Base-by-base conservation (phyloP, 441 rosid genomes). In the Syzygium syzygioides region DNA sequence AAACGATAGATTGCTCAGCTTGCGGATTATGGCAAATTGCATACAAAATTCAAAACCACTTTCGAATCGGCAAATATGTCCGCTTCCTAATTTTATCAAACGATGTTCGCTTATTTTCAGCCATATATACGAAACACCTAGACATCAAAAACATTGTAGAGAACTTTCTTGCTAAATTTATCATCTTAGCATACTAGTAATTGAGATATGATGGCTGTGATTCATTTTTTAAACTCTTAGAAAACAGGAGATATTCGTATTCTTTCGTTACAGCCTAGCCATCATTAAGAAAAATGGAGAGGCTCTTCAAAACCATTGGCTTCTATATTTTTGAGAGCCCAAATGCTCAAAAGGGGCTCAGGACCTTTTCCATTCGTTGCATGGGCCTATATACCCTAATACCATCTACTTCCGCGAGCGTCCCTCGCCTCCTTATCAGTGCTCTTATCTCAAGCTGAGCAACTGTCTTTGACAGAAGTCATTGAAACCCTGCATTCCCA, bases 31-130 rank as follows among this genome's bases (percentile, higher is more conserved):
- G 13, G 48, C 0, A 68, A 8, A 68, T 68, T 34, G 3, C 6
- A 34, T 19, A 34, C 50, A 5, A 34, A 68, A 34, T 68, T 10
- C 20, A 14, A 0, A 68, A 68, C 23, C 19, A 68, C 28, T 34
- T 68, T 6, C 1, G 2, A 19, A 68, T 5, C 0, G 7, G 4
- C 37, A 19, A 9, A 68, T 19, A 2, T 5, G 2, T 10, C 0
- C 2, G 0, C 7, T 34, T 5, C 11, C 19, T 68, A 18, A 32
- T 34, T 12, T 9, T 32, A 68, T 34, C 48, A 34, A 34, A 26
- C 0, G 4, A 68, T 2, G 4, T n/a, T 34, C 5, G 50, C 48
- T 68, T 34, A 19, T 68, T 68, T 68, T 32, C 25, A 17, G 79
- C 45, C 12, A 18, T 32, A 13, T 32, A 17, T 32, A 1, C 11